Percentiles rank a stretch among this genome's conserved stretches.
These are phyloP conservation scores for Phanerochaete carnosa DNA, from an alignment of 768 basidiomycete species.

Conservation along the genomic window DNA sequence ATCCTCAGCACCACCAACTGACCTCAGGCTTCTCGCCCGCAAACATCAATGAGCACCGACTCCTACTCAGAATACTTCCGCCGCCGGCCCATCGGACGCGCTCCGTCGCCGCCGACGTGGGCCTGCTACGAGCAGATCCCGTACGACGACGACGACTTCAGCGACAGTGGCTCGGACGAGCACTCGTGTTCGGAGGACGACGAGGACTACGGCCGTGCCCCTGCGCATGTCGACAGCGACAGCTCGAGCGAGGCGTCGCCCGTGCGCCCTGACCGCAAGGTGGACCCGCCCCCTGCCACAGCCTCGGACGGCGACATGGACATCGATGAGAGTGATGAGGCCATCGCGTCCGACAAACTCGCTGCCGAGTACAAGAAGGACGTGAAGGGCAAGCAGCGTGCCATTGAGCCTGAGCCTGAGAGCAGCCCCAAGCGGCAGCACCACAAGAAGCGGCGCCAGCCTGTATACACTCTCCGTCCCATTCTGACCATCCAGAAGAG, in stretches of 20 bases:
- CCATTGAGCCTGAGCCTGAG: constrained; percentile 63
- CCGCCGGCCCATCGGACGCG: constrained; percentile 72
- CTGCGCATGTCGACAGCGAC: constrained; percentile 17
- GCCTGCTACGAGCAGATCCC: constrained; percentile 90
- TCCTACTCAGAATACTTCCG: constrained; percentile 47
- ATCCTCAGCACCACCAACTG: not conserved
- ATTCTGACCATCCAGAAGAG: constrained; percentile 85
- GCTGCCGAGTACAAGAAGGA: constrained; percentile 48
- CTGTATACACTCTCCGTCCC: constrained; percentile 65
- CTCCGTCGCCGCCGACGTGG: constrained; percentile 83
- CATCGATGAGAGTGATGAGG: constrained; percentile 38
- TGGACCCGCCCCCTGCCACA: constrained; percentile 24
- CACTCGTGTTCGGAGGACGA: constrained; percentile 74
- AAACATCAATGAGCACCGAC: constrained; percentile 20
- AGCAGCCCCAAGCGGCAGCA: constrained; percentile 43
- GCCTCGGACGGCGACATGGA: constrained; percentile 51
- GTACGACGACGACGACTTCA: constrained; percentile 55
- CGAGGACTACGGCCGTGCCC: constrained; percentile 48
- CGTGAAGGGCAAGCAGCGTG: constrained; percentile 79
- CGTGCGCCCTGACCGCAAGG: constrained; percentile 22
- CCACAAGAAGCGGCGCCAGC: constrained; percentile 52
- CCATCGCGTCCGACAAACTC: constrained; percentile 33
- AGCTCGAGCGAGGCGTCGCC: constrained; percentile 20
- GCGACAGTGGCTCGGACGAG: constrained; percentile 50
- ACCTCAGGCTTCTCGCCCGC: constrained; percentile 1